Evolutionary conservation across 768 basidiomycete species (phyloP).

Genomic region (Kwoniella sp.): DNA sequence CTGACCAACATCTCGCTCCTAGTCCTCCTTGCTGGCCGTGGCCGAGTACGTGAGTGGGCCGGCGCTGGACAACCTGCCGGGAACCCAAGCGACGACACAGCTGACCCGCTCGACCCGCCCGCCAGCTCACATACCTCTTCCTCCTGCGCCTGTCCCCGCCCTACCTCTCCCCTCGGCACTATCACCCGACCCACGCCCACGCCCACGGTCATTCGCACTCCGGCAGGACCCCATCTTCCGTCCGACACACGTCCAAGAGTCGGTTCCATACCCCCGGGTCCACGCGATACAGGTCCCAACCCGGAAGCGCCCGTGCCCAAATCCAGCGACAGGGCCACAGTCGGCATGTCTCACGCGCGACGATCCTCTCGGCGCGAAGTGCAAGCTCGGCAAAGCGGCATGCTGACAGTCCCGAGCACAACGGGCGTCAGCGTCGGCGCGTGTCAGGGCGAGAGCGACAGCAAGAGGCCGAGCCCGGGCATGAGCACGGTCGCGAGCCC

Average conservation of each 20-base stretch:
- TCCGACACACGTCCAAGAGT: neutral
- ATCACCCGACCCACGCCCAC: conserved; percentile 7
- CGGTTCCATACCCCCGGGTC: neutral
- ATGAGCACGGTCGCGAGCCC: neutral
- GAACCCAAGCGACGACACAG: neutral
- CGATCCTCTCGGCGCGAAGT: conserved; percentile 1
- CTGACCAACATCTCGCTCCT: neutral
- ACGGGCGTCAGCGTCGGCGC: neutral
- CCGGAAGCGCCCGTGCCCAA: neutral
- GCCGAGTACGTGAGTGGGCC: conserved; percentile 32
- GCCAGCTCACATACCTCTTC: conserved; percentile 27
- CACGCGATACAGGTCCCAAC: neutral
- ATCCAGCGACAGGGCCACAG: neutral
- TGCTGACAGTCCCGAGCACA: neutral
- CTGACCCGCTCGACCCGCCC: neutral
- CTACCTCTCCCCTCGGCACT: conserved; percentile 1
- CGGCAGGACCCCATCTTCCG: conserved; percentile 1
- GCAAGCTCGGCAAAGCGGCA: neutral
- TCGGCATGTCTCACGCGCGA: conserved; percentile 7
- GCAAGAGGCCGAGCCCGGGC: neutral
- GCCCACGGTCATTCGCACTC: conserved; percentile 1
- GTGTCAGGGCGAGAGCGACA: neutral
- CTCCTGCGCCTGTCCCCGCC: conserved; percentile 37
- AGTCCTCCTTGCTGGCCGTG: conserved; percentile 28
- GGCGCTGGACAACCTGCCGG: neutral